A percentile compares a stretch with the other conserved stretches of the same genome.
These are phyloP conservation scores for Moesziomyces aphidis DNA, from an alignment of 1,284 basidiomycete species.

Conservation along the genomic window DNA sequence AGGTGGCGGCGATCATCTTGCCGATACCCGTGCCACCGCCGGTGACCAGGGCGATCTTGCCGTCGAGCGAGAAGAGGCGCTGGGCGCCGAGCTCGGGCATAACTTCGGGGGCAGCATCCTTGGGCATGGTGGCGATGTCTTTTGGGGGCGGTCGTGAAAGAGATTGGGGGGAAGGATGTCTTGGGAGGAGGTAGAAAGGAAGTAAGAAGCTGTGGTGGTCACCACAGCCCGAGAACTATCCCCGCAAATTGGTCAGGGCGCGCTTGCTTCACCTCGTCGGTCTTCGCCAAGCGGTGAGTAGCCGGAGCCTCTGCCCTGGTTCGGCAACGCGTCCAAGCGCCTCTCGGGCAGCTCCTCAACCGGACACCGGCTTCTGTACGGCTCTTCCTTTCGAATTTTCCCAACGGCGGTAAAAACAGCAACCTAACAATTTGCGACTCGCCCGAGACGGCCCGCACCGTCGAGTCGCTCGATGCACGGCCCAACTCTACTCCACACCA, in stretches of 20 bases:
- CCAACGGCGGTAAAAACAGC: too few relatives aligned
- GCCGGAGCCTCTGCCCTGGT: slow-evolving; percentile 1
- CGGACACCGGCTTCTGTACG: slow-evolving; percentile 1
- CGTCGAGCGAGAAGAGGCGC: slow-evolving; percentile 79
- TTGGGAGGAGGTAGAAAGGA: background rate
- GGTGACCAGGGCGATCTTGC: slow-evolving; percentile 79
- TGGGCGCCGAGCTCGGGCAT: slow-evolving; percentile 73
- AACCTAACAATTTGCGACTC: background rate
- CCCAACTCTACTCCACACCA: slow-evolving; percentile 25
- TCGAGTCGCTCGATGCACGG: slow-evolving; percentile 11
- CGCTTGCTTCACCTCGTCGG: slow-evolving; percentile 6
- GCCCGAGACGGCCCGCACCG: background rate
- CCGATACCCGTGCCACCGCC: slow-evolving; percentile 73
- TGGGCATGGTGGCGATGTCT: slow-evolving; percentile 49
- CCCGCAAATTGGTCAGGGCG: background rate
- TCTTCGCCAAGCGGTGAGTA: slow-evolving; percentile 7
- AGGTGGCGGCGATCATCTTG: slow-evolving; percentile 79
- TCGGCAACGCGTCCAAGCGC: background rate
- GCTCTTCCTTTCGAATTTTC: too few relatives aligned
- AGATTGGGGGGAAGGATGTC: background rate
- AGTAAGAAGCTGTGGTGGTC: background rate
- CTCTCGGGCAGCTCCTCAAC: too few relatives aligned
- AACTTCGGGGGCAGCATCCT: slow-evolving; percentile 62
- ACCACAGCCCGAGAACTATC: background rate
- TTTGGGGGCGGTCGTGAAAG: too few relatives aligned